Base-by-base conservation (phyloP, 306 rosid species). In the Hippophae gyantsensis region DNA sequence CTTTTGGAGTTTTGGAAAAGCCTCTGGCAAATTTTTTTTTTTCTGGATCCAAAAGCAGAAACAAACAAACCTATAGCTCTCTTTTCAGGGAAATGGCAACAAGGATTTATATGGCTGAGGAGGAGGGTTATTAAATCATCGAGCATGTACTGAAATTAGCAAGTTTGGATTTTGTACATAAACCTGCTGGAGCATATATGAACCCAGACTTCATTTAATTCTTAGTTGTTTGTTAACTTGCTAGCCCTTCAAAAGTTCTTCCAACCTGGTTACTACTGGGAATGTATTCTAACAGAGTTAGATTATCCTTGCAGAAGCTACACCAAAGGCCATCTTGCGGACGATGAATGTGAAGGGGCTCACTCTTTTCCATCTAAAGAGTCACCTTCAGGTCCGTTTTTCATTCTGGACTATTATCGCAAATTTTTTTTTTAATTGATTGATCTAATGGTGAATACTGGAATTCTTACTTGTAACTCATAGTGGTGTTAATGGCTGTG, bases 341-440 rank as follows among this genome's bases (percentile, higher is more conserved):
- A 90, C 97, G 41, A 90, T 90, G 97, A 90, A 90, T 80, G 96
- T 90, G 72, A 90, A 90, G 86, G 97, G 97, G 47, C 76, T 90
- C 68, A 90, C 97, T 57, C 90, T 90, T 58, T 90, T 90, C 79
- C 97, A 90, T 81, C 79, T 90, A 57, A 90, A 90, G 95, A 90
- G 97, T 74, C 97, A 90, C 79, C 96, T 90, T 44, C 97, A 90
- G 97, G 97, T 87, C 71, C 70, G 57, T 72, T 63, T 32, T 52
- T 56, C 13, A 5, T 61, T 9, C 48, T 66, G 10, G 52, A 25
- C 42, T 61, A 6, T 56, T 49, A n/a, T 26, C 49, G 8, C n/a
- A 13, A 32, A 1, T 1, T 32, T 32, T 32, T 4, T 32, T 32
- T 50, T 61, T 47, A 50, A 46, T 42, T 52, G 43, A 56, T 58